Conservation (phyloP, 805 yeast species). For the Kluyveromyces aestuarii region DNA sequence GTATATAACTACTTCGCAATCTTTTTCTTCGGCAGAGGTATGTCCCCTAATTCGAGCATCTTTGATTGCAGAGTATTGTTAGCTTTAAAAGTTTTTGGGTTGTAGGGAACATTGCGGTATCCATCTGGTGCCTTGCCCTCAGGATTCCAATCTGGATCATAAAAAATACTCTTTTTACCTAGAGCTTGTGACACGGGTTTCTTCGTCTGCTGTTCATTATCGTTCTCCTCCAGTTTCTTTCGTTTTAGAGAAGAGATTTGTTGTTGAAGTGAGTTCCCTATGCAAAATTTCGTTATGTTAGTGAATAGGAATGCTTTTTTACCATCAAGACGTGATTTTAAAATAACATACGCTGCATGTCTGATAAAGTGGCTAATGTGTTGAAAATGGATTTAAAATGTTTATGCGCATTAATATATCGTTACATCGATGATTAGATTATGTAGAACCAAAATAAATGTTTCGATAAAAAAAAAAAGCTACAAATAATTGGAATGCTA, state of each 20-base stretch:
- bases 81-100: constrained; percentile 25
- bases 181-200: constrained; percentile 17
- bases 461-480: too few relatives aligned
- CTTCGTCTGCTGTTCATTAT: constrained; percentile 12
- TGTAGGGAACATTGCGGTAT: constrained; percentile 22
- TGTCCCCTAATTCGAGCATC: constrained; percentile 15
- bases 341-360: neutral
- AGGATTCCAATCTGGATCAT: constrained; percentile 60
- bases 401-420: too few relatives aligned
- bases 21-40: constrained; percentile 26
- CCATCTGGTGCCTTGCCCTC: constrained; percentile 43
- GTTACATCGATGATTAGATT: too few relatives aligned
- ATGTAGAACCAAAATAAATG: too few relatives aligned
- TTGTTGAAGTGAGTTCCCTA: constrained; percentile 14
- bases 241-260: constrained; percentile 5
- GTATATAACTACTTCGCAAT: neutral
- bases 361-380: neutral
- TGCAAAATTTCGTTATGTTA: neutral
- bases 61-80: constrained; percentile 4
- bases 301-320: neutral
- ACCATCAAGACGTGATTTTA: too few relatives aligned
- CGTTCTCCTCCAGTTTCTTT: constrained; percentile 21
- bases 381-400: too few relatives aligned
- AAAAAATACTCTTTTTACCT: constrained; percentile 45
- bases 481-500: too few relatives aligned